Evolutionary conservation across 31 red algal genomes (phyloP).

Genomic region (Bonnemaisonia californica): DNA sequence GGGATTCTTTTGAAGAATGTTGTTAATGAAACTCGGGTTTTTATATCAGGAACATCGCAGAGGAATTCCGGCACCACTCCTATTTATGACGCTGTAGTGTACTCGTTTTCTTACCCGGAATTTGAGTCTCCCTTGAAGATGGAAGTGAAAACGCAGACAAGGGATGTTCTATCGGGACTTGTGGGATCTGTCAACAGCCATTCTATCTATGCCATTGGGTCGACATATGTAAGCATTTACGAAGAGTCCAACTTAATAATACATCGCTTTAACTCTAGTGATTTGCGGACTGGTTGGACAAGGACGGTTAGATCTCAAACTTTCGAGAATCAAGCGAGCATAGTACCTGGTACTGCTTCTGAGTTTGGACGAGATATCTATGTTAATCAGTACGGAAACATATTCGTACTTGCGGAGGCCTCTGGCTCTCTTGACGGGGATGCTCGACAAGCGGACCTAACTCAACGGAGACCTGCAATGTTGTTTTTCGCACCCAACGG

Average conservation of each 20-base stretch:
- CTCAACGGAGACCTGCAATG: slow-evolving; percentile 12
- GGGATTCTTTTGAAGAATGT: neutral
- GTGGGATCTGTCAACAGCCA: neutral
- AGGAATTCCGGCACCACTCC: neutral
- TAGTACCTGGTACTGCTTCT: neutral
- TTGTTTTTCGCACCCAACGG: slow-evolving; percentile 17
- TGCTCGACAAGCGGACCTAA: neutral
- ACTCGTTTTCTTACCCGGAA: slow-evolving; percentile 2
- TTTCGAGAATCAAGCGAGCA: slow-evolving; percentile 36
- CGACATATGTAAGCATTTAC: slow-evolving; percentile 22
- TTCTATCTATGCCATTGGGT: slow-evolving; percentile 4
- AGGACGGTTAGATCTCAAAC: neutral
- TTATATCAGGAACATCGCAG: slow-evolving; percentile 6
- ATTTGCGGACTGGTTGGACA: slow-evolving; percentile 5
- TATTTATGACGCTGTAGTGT: slow-evolving; percentile 3
- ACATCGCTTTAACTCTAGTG: neutral
- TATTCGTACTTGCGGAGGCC: slow-evolving; percentile 21
- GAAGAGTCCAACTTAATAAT: neutral
- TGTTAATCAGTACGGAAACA: slow-evolving; percentile 31
- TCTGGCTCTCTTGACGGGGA: neutral
- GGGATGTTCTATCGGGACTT: neutral
- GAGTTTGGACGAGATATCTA: slow-evolving; percentile 1
- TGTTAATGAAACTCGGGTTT: neutral
- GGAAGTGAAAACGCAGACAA: neutral
- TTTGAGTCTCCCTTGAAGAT: neutral